Percentiles rank a stretch among this genome's conserved stretches.
Evolutionary conservation across 2,329 filamentous ascomycete species (phyloP).

Genomic region (Thielaviopsis musarum): DNA sequence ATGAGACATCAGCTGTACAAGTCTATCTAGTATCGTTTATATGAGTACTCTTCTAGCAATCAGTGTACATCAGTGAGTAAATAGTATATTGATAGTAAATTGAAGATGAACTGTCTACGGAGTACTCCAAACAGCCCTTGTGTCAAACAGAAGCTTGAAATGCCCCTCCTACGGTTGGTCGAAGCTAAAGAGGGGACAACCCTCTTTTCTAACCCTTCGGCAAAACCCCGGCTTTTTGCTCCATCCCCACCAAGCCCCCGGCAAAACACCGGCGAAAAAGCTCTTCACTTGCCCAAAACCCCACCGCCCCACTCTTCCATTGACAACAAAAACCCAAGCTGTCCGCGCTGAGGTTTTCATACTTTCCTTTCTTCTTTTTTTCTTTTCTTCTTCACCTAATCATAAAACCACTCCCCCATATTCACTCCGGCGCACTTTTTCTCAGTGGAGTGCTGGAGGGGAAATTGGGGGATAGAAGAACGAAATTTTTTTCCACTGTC

Average conservation of each 20-base stretch:
- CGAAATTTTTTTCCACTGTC: conserved; percentile 16
- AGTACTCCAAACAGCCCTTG: too few species aligned
- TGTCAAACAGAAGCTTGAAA: too few species aligned
- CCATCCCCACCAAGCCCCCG: not conserved
- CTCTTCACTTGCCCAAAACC: not conserved
- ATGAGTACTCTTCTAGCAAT: too few species aligned
- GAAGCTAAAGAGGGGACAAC: too few species aligned
- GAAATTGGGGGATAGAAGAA: conserved; percentile 53
- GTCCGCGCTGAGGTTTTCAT: not conserved
- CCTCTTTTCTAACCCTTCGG: too few species aligned
- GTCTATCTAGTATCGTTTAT: too few species aligned
- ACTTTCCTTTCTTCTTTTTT: conserved; percentile 13
- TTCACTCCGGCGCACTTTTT: conserved; percentile 45
- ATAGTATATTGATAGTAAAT: too few species aligned
- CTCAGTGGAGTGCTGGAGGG: conserved; percentile 44
- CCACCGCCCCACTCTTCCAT: not conserved
- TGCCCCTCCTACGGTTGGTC: too few species aligned
- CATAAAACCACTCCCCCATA: conserved; percentile 32
- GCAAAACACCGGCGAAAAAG: not conserved
- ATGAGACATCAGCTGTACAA: too few species aligned
- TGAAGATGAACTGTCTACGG: too few species aligned
- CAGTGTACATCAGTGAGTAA: too few species aligned
- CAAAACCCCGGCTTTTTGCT: not conserved
- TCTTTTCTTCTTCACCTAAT: conserved; percentile 20
- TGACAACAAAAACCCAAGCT: conserved; percentile 2